Percentiles rank a stretch among this genome's conserved stretches.
Conservation (phyloP, 2,329 filamentous ascomycete species). For the Didymella segeticola region DNA sequence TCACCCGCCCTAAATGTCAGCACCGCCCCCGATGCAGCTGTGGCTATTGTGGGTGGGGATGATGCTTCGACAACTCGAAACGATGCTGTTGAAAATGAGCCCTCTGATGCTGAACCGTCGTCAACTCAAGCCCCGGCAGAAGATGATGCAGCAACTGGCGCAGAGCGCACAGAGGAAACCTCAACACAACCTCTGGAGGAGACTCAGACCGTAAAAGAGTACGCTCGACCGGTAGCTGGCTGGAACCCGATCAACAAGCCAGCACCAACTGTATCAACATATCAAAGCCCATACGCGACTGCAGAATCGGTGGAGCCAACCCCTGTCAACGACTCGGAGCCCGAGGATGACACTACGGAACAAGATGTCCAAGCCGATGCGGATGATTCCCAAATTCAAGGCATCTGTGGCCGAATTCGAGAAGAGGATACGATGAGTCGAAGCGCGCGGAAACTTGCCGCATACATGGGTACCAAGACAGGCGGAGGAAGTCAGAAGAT, state of each 20-base stretch:
- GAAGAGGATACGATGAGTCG: constrained; percentile 10
- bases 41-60: not conserved
- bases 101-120: not conserved
- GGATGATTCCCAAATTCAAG: constrained; percentile 8
- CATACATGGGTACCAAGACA: constrained; percentile 26
- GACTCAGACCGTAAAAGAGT: not conserved
- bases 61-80: not conserved
- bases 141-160: not conserved
- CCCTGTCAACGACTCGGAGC: not conserved
- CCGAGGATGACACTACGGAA: not conserved
- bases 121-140: not conserved
- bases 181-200: not conserved
- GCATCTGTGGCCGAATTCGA: constrained; percentile 16
- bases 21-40: not conserved
- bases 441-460: constrained; percentile 11
- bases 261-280: constrained; percentile 1
- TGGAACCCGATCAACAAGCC: constrained; percentile 32
- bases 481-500: constrained; percentile 24
- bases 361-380: not conserved
- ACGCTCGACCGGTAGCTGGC: not conserved
- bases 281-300: constrained; percentile 30
- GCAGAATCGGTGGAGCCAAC: not conserved
- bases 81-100: not conserved
- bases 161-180: not conserved
- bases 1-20: not conserved